Percentiles rank a stretch among this genome's conserved stretches.
phyloP scores from a whole-genome alignment of 768 basidiomycete species.

The Pleurotus djamor region DNA sequence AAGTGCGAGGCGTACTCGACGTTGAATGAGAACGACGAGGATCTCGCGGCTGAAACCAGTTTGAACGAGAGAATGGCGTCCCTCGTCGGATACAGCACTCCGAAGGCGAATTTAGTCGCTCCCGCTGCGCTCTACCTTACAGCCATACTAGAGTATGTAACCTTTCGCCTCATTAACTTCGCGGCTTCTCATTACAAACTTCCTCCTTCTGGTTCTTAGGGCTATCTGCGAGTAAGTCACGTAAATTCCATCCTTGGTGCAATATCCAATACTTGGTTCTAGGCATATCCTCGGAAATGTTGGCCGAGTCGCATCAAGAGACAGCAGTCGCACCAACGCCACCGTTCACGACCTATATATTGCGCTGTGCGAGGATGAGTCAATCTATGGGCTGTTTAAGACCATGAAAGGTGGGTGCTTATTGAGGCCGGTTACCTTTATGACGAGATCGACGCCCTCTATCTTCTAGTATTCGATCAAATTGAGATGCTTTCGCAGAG shows the following conservation, averaged over 20 bases:
- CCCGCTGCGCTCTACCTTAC: constrained; percentile 90
- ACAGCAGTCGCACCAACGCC: constrained; percentile 77
- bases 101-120: constrained; percentile 57
- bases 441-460: constrained; percentile 17
- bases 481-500: constrained; percentile 67
- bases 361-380: constrained; percentile 88
- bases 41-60: constrained; percentile 59
- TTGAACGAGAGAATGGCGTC: constrained; percentile 61
- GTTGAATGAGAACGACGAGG: constrained; percentile 78
- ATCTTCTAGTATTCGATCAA: constrained; percentile 68
- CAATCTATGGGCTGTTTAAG: constrained; percentile 82
- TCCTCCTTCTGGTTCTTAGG: constrained; percentile 37
- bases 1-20: constrained; percentile 91
- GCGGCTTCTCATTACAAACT: constrained; percentile 17
- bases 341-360: constrained; percentile 81
- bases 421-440: constrained; percentile 2
- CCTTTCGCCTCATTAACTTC: constrained; percentile 14
- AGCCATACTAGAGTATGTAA: constrained; percentile 86
- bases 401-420: constrained; percentile 71
- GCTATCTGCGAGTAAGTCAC: constrained; percentile 82
- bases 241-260: constrained; percentile 4
- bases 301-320: constrained; percentile 80
- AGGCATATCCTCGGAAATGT: constrained; percentile 87
- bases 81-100: constrained; percentile 43
- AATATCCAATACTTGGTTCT: constrained; percentile 10